Conservation (phyloP, 176 grass and related monocot genomes). For the Triticum urartu region DNA sequence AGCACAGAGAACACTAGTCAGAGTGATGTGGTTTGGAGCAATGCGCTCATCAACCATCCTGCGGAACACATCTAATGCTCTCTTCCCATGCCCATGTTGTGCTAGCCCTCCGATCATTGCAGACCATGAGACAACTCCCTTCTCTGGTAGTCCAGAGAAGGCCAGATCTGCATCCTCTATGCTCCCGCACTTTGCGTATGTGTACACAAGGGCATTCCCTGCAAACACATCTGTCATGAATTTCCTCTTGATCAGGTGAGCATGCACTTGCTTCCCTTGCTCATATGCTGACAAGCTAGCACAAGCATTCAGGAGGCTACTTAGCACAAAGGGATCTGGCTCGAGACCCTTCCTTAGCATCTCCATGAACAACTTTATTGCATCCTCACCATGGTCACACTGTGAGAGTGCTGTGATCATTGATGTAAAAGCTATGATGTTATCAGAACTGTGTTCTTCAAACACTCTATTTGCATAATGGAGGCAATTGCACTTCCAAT, state of each 20-base stretch:
- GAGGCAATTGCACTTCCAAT: slow-evolving; percentile 70
- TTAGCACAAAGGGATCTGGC: slow-evolving; percentile 77
- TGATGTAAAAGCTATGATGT: slow-evolving; percentile 73
- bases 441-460: slow-evolving; percentile 53
- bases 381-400: slow-evolving; percentile 67
- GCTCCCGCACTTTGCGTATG: slow-evolving; percentile 88
- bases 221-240: slow-evolving; percentile 72
- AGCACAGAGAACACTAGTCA: slow-evolving; percentile 82
- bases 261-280: slow-evolving; percentile 86
- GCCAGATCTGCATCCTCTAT: slow-evolving; percentile 73
- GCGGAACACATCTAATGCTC: slow-evolving; percentile 63
- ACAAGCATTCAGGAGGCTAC: slow-evolving; percentile 80
- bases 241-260: slow-evolving; percentile 63
- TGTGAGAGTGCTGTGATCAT: slow-evolving; percentile 82
- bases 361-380: slow-evolving; percentile 68
- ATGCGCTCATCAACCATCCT: slow-evolving; percentile 64
- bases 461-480: slow-evolving; percentile 56
- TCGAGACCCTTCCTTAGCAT: slow-evolving; percentile 71
- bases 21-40: slow-evolving; percentile 76
- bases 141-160: slow-evolving; percentile 63
- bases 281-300: slow-evolving; percentile 87
- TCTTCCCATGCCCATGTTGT: slow-evolving; percentile 81
- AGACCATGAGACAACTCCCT: slow-evolving; percentile 87
- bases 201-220: slow-evolving; percentile 85
- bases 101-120: slow-evolving; percentile 95